Evolutionary conservation across 2,329 filamentous ascomycete species (phyloP).

Genomic region (Fusarium succisae): DNA sequence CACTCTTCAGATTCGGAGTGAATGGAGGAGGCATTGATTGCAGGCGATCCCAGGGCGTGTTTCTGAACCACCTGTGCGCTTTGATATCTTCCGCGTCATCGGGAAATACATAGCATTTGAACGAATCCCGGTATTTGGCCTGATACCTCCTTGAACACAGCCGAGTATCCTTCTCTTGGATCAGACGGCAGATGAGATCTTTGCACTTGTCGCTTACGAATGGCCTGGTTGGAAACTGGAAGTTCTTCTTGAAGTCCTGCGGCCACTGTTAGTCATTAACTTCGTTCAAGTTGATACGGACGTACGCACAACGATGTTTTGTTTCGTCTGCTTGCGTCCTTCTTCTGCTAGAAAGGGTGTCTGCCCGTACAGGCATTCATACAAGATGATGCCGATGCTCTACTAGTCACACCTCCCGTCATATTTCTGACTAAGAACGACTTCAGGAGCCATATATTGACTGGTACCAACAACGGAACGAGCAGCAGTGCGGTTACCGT

Average conservation of each 20-base stretch:
- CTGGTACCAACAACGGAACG: slow-evolving; percentile 92
- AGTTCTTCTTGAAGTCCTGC: slow-evolving; percentile 75
- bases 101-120: slow-evolving; percentile 74
- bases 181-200: slow-evolving; percentile 77
- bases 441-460: slow-evolving; percentile 98
- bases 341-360: slow-evolving; percentile 90
- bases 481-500: slow-evolving; percentile 76
- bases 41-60: slow-evolving; percentile 79
- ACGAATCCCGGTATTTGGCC: slow-evolving; percentile 63
- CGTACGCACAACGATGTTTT: slow-evolving; percentile 77
- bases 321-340: slow-evolving; percentile 81
- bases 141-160: slow-evolving; percentile 81
- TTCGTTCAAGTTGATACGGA: background rate
- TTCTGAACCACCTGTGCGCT: slow-evolving; percentile 83
- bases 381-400: slow-evolving; percentile 94
- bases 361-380: slow-evolving; percentile 91
- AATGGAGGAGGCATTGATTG: slow-evolving; percentile 80
- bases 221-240: slow-evolving; percentile 75
- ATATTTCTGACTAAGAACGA: slow-evolving; percentile 82
- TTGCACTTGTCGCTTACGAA: slow-evolving; percentile 76
- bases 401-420: slow-evolving; percentile 97
- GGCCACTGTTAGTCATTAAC: slow-evolving; percentile 9
- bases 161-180: slow-evolving; percentile 78
- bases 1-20: slow-evolving; percentile 73
- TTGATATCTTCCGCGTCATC: slow-evolving; percentile 93